Evolutionary conservation across 768 basidiomycete genomes (phyloP).

Genomic region (Suillus occidentalis): DNA sequence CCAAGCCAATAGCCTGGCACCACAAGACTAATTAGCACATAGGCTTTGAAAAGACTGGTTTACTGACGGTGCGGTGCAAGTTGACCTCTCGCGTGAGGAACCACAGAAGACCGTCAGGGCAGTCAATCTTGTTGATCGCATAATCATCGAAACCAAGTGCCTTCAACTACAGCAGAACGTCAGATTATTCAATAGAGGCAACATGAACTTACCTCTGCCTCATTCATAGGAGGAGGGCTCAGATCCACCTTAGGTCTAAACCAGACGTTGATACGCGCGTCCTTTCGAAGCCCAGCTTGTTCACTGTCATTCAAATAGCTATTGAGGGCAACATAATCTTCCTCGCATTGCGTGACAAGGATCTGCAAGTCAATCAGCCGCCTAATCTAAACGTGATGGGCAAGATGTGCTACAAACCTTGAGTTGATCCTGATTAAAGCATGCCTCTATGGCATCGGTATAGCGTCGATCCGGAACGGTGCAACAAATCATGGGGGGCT

Average conservation of each 20-base stretch:
- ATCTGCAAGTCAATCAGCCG: constrained; percentile 46
- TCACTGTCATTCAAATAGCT: constrained; percentile 62
- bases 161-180: constrained; percentile 46
- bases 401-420: constrained; percentile 46
- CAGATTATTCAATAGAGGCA: background rate
- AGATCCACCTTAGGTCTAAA: constrained; percentile 46
- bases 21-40: background rate
- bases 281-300: constrained; percentile 49
- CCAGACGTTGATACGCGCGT: constrained; percentile 64
- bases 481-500: constrained; percentile 78
- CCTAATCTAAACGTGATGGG: background rate
- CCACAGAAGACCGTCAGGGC: constrained; percentile 70
- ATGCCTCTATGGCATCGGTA: constrained; percentile 72
- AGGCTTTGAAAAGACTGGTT: background rate
- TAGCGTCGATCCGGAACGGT: constrained; percentile 63
- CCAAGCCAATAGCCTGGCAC: constrained; percentile 62
- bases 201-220: constrained; percentile 51
- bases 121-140: constrained; percentile 78
- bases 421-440: constrained; percentile 58
- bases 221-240: constrained; percentile 52
- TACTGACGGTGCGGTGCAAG: constrained; percentile 72
- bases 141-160: constrained; percentile 75
- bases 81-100: constrained; percentile 64
- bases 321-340: constrained; percentile 78
- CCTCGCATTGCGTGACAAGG: constrained; percentile 80